Evolutionary conservation across 202 grass and related monocot genomes (phyloP), one percentile per base, ranked within the genome.

Genomic region (Hordeum pubiflorum): DNA sequence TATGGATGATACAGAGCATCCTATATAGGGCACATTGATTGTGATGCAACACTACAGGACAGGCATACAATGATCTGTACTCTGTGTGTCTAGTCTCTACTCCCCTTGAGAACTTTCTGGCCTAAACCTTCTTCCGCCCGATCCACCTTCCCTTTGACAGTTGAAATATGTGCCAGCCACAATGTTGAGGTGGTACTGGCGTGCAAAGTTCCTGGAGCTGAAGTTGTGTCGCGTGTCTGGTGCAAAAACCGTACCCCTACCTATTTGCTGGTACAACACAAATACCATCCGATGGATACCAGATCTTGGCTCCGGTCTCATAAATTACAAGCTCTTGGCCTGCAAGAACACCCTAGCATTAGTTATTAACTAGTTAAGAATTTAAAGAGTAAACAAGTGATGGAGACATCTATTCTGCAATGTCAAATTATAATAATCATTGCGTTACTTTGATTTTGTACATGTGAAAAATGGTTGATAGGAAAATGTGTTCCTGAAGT

Each of bases 241-340:
- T 17, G 80, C 36, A 79, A 90, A 86, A 71, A 97, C 91, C 0
- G 82, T 90, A 0, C 79, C 85, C 57, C 87, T 83, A 1, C 89
- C 89, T 17, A 97, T 69, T 54, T 93, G 94, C 7, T 79, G 57
- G 52, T 86, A 86, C 61, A 97, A 9, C 77, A 87, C 94, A 57
- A 91, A 85, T 62, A 97, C 89, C 79, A 93, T 59, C 11, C 87
- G 79, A 50, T 97, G 94, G 26, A 97, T 93, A 10, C 94, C 94
- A 1, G 63, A 82, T 33, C 82, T 74, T 56, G 91, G 91, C n/a
- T 83, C 84, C 3, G 89, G 91, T 4, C 22, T 97, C 89, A 13
- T 91, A 97, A 26, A 85, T 36, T 57, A 88, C 23, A 9, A 86
- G 24, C 70, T 97, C 94, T 31, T 83, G 84, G 67, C 94, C 91